Base-by-base conservation (phyloP, 176 grass and related monocot species). In the Aegilops tauschii region DNA sequence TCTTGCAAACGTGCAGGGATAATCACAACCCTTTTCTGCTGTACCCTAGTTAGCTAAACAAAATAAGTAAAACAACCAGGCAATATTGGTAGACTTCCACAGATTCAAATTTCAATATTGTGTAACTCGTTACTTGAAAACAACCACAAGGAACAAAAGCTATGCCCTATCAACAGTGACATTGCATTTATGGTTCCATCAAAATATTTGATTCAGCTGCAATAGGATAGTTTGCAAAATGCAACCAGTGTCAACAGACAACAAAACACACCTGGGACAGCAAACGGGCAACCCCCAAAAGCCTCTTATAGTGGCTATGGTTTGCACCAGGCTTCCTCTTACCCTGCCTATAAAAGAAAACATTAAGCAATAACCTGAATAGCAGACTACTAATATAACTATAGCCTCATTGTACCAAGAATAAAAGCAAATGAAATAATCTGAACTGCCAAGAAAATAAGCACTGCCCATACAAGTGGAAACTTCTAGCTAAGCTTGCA, bases 341-440 rank as follows among this genome's bases (percentile, higher is more conserved):
- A 54, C 86, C 80, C 6, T 88, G 86, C 89, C 94, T 88, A 44
- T 36, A 80, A 86, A 89, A 80, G 13, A 32, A 20, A 25, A 76
- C 18, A 85, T 49, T n/a, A 72, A 64, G 9, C 6, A 29, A 37
- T 25, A 65, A 49, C 9, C 31, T 2, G 14, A 74, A 17, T 30
- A 12, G 18, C 1, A 59, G 63, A 73, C 2, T 10, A 74, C 2
- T 11, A 45, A 76, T 72, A 20, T 9, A 68, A 75, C 16, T n/a
- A 65, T 18, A 36, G 16, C 49, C 21, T 31, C 62, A 67, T 47
- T 27, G 6, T 18, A 1, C 20, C 65, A 47, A 31, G 9, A 86
- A 62, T 6, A 2, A 81, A 49, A 81, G 0, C 2, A 82, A 70
- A 12, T 50, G 72, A 64, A 17, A 29, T 25, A 9, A 42, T 61